Percentiles rank a stretch among this genome's conserved stretches.
Conservation (phyloP, 352 stramenopile species). For the Hyphochytrium catenoides region DNA sequence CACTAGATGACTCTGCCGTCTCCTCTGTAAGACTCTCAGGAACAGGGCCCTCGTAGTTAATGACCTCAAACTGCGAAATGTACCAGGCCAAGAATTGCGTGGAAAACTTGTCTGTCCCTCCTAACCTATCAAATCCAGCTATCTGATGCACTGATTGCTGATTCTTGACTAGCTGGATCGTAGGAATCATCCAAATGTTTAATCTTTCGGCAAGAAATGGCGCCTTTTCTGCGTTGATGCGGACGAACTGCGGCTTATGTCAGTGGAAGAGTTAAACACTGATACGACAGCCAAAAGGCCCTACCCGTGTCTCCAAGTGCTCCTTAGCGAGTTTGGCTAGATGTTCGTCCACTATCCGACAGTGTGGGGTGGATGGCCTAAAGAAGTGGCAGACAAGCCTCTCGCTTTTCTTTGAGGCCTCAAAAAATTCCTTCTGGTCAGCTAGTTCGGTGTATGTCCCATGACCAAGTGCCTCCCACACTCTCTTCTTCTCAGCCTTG, state of each 20-base stretch:
- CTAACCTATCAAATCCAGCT: constrained; percentile 80
- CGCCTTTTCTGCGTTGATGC: constrained; percentile 86
- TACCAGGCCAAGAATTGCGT: constrained; percentile 74
- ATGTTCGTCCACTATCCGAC: constrained; percentile 77
- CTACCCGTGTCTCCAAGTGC: constrained; percentile 84
- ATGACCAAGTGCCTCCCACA: constrained; percentile 45
- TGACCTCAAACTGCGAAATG: constrained; percentile 69
- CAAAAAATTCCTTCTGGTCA: constrained; percentile 84
- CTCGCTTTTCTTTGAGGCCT: constrained; percentile 70
- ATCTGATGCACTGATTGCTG: constrained; percentile 89
- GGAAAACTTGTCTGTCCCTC: constrained; percentile 75
- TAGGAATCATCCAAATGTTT: constrained; percentile 86
- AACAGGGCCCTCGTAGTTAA: constrained; percentile 79
- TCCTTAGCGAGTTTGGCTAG: constrained; percentile 59
- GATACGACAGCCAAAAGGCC: too few species aligned
- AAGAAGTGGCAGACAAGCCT: constrained; percentile 87
- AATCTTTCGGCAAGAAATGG: constrained; percentile 89
- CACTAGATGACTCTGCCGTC: too few species aligned
- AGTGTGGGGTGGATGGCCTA: constrained; percentile 69
- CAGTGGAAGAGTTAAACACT: too few species aligned
- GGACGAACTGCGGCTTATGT: constrained; percentile 80
- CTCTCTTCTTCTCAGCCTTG: constrained; percentile 33
- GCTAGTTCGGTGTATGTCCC: constrained; percentile 64
- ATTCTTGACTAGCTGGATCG: constrained; percentile 78
- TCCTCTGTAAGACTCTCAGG: constrained; percentile 30